phyloP scores from a whole-genome alignment of 441 rosid genomes.

The Populus hybrid region DNA sequence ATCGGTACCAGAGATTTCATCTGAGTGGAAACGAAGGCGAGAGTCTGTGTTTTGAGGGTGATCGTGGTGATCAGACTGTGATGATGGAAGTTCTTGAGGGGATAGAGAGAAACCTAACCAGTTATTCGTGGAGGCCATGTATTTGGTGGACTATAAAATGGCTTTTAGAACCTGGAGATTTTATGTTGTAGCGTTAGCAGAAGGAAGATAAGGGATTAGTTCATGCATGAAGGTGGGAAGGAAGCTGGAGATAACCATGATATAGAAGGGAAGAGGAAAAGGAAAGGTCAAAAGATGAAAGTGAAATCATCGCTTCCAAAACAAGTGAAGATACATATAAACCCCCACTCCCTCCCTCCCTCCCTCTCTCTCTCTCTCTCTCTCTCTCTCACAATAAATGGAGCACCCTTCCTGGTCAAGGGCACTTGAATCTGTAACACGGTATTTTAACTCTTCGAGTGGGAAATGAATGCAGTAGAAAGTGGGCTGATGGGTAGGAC shows the following conservation, averaged over 20 bases:
- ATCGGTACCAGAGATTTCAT: constrained; percentile 36
- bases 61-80: constrained; percentile 34
- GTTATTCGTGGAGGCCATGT: constrained; percentile 48
- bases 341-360: background rate
- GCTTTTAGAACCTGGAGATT: background rate
- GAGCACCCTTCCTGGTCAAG: constrained; percentile 14
- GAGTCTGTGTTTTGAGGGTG: constrained; percentile 36
- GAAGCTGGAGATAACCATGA: constrained; percentile 11
- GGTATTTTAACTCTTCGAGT: background rate
- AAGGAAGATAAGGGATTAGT: constrained; percentile 21
- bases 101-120: constrained; percentile 84
- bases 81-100: constrained; percentile 43
- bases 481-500: constrained; percentile 13
- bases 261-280: constrained; percentile 32
- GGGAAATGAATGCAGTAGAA: background rate
- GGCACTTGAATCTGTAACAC: constrained; percentile 14
- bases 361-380: background rate
- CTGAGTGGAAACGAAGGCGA: constrained; percentile 45
- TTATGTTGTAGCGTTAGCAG: background rate
- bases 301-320: constrained; percentile 28
- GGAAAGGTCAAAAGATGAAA: constrained; percentile 39
- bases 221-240: constrained; percentile 42
- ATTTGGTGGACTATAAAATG: background rate
- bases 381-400: background rate
- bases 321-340: constrained; percentile 40